These are phyloP conservation scores for Botryotinia calthae DNA, from an alignment of 2,329 filamentous ascomycete species.

Conservation along the genomic window DNA sequence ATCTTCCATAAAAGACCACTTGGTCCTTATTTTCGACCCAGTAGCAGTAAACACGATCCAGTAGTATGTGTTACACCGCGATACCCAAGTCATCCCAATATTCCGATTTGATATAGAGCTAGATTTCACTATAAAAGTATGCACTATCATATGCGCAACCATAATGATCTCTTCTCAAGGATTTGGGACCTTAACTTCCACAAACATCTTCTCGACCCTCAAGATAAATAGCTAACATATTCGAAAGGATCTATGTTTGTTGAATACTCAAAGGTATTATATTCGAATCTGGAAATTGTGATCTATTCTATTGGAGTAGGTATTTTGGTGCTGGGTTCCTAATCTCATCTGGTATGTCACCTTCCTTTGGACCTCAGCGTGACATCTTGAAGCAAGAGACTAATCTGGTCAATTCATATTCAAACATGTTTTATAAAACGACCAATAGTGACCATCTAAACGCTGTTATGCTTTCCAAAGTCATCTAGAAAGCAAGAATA, in stretches of 20 bases:
- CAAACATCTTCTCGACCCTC: accelerated
- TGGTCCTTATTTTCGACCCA: slow-evolving; percentile 21
- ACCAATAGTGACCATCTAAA: not conserved
- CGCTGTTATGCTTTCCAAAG: not conserved
- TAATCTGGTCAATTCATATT: not conserved
- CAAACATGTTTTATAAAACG: not conserved
- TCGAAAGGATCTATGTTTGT: not conserved
- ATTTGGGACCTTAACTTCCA: not conserved
- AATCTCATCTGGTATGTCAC: not conserved
- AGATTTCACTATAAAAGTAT: not conserved
- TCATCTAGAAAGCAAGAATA: not conserved
- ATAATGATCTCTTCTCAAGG: not conserved
- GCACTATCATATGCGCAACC: not conserved
- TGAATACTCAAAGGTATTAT: not conserved
- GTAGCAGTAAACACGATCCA: slow-evolving; percentile 18
- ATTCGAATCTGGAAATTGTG: not conserved
- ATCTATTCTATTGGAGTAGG: not conserved
- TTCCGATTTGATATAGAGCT: not conserved
- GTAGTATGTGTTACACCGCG: not conserved
- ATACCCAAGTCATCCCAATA: not conserved
- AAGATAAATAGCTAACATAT: not conserved
- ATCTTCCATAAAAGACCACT: slow-evolving; percentile 29
- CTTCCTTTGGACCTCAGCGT: not conserved
- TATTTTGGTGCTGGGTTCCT: not conserved
- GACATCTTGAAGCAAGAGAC: not conserved